Conservation (phyloP, 2,329 filamentous ascomycete genomes). For the Onygenales sp. region DNA sequence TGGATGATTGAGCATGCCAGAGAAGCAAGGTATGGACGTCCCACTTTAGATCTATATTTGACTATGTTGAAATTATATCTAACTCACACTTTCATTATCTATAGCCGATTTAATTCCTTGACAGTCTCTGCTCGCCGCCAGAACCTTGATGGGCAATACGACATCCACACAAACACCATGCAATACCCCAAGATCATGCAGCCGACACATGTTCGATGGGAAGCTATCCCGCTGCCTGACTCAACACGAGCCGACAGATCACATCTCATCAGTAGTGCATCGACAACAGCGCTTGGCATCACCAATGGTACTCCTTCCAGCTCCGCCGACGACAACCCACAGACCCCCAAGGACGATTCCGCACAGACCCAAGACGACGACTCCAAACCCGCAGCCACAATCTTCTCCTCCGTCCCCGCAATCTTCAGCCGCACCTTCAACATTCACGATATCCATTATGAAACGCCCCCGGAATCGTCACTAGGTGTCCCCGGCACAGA, state of each 20-base stretch:
- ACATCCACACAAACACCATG: constrained; percentile 87
- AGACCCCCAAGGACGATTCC: constrained; percentile 8
- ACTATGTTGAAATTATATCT: constrained; percentile 7
- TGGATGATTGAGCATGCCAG: constrained; percentile 95
- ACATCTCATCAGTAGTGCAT: constrained; percentile 24
- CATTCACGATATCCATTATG: constrained; percentile 52
- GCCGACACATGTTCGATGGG: constrained; percentile 75
- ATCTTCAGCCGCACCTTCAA: constrained; percentile 53
- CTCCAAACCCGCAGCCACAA: constrained; percentile 18
- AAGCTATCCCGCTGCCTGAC: constrained; percentile 51
- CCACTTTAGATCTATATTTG: not conserved
- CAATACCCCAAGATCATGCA: constrained; percentile 84
- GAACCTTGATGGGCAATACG: constrained; percentile 72
- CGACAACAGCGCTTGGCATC: constrained; percentile 20
- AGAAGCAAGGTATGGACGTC: constrained; percentile 63
- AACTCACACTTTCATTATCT: not conserved
- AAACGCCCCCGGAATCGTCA: constrained; percentile 15
- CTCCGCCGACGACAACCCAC: constrained; percentile 6
- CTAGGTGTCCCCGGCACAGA: constrained; percentile 14
- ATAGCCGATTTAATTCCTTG: constrained; percentile 72
- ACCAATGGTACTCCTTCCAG: constrained; percentile 20
- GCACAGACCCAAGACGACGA: constrained; percentile 10
- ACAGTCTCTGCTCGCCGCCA: constrained; percentile 59
- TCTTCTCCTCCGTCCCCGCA: constrained; percentile 47
- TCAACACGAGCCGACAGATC: constrained; percentile 14